Evolutionary conservation across 495 filamentous ascomycete species (phyloP), one percentile per base, ranked within the genome.

Genomic region (Sphaerosporella brunnea): DNA sequence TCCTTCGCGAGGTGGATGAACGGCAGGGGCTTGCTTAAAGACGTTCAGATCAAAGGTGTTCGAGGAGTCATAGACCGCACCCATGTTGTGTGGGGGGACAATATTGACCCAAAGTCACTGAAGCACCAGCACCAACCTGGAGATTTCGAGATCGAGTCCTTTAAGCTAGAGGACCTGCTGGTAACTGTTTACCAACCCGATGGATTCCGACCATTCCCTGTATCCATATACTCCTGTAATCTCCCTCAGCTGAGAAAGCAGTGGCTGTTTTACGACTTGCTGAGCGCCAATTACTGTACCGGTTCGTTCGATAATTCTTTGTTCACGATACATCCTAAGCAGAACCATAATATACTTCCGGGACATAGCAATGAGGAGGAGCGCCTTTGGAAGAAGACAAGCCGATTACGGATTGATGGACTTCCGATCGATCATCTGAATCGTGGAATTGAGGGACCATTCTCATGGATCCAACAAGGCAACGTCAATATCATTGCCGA

Each of bases 1-100:
- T 97, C 90, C 0, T 95, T 97, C 53, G 71, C 83, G 2, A 94
- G 93, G 56, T 97, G 90, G 90, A 84, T 93, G 69, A 95, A 93
- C 55, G 88, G 90, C 19, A 94, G 87, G 65, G 90, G 90, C 0
- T 73, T 93, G 2, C 71, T 97, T 11, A 78, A 79, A 53, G 81
- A 94, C 65, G 90, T 95, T 36, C 85, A 94, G 58, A 77, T 97
- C 10, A 87, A 84, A 57, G 90, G 90, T 11, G 81, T 97, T n/a
- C 77, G 90, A 47, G 90, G 90, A n/a, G 84, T 95, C 11, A 71
- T 97, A 24, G 90, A 97, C 62, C 74, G 88, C 51, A 87, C 84
- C 2, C 76, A 76, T 28, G 77, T 97, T 13, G 66, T 69, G 45
- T 86, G 82, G 74, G 68, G 65, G 11, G 75, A 80, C n/a, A 69